Conservation (phyloP, 78 protist species). For the Ministeria vibrans region DNA sequence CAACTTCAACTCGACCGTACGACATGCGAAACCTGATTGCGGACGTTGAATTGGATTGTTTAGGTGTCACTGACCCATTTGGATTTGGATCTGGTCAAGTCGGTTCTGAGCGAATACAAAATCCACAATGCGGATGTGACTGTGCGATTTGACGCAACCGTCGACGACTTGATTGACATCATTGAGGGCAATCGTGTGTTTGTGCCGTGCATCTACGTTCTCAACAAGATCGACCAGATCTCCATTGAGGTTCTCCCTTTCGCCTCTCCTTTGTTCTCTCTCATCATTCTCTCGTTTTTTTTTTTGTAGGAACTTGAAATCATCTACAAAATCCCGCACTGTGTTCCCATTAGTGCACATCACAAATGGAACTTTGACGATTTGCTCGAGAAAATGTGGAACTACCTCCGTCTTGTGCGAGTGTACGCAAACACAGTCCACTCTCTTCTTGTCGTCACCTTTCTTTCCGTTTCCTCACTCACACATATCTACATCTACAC, state of each 20-base stretch:
- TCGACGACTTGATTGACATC: slow-evolving; percentile 96
- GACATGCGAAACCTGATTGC: not conserved
- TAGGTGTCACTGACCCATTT: slow-evolving; percentile 47
- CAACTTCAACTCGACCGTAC: slow-evolving; percentile 50
- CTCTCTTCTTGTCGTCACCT: not conserved
- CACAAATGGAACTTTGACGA: slow-evolving; percentile 95
- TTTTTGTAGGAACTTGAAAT: slow-evolving; percentile 16
- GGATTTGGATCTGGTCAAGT: slow-evolving; percentile 60
- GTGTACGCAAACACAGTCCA: slow-evolving; percentile 41
- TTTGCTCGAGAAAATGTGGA: slow-evolving; percentile 89
- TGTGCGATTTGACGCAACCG: slow-evolving; percentile 72
- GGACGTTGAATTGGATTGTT: not conserved
- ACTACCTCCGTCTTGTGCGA: slow-evolving; percentile 83
- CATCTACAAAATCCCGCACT: slow-evolving; percentile 37
- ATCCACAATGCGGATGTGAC: slow-evolving; percentile 87
- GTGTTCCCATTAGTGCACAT: slow-evolving; percentile 50
- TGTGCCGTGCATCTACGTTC: slow-evolving; percentile 89
- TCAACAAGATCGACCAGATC: slow-evolving; percentile 97
- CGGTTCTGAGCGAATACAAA: slow-evolving; percentile 77
- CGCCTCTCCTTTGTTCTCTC: not conserved
- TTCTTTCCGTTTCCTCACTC: not conserved
- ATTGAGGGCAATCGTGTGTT: slow-evolving; percentile 94
- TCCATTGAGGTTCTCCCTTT: slow-evolving; percentile 72
- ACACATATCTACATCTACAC: not conserved
- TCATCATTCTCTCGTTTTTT: not conserved